Base-by-base conservation (phyloP, 2,329 filamentous ascomycete genomes). In the Didymella keratinophila region DNA sequence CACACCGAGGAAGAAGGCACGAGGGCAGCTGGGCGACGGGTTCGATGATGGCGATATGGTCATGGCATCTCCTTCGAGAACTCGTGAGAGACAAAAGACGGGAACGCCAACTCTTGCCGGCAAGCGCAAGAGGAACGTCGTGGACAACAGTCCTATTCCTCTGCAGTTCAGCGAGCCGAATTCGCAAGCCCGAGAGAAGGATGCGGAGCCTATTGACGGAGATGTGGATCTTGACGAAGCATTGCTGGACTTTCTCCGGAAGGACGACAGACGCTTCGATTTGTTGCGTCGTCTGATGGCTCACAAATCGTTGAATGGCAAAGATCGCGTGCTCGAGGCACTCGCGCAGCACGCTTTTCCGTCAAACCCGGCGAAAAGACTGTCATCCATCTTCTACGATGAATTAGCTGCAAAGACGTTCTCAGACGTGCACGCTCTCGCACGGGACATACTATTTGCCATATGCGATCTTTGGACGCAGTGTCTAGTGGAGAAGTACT, bases 21-120 rank as follows among this genome's bases (percentile, higher is more conserved):
- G 56, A 32, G 63, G 85, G 76, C 81, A 83, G 1, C 79, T 90
- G 48, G 84, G 89, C 1, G 91, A 95, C 75, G 91, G 91, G 0
- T 95, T 95, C 67, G 90, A 93, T 59, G 87, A 91, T 59, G 82
- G 84, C 54, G 85, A 89, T 67, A 80, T 88, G 9, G 73, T 82
- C 55, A 78, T 83, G 61, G 71, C 80, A 1, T 87, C 85, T 2
- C 85, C 85, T 4, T 85, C 81, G 51, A 86, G 82, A 64, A 64
- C 71, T 4, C 76, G 74, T 46, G 76, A 77, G 9, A 80, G 78
- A 62, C 78, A 79, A 6, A 86, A 83, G 69, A 78, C 82, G 42
- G 74, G 75, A 11, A 88, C 86, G 1, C 91, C 91, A 0, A 89
- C 88, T 47, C 81, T 80, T 59, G 79, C 80, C 54, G 82, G 81